Evolutionary conservation across 495 filamentous ascomycete genomes (phyloP), one percentile per base, ranked within the genome.

Genomic region (Trichoderma erinaceum): DNA sequence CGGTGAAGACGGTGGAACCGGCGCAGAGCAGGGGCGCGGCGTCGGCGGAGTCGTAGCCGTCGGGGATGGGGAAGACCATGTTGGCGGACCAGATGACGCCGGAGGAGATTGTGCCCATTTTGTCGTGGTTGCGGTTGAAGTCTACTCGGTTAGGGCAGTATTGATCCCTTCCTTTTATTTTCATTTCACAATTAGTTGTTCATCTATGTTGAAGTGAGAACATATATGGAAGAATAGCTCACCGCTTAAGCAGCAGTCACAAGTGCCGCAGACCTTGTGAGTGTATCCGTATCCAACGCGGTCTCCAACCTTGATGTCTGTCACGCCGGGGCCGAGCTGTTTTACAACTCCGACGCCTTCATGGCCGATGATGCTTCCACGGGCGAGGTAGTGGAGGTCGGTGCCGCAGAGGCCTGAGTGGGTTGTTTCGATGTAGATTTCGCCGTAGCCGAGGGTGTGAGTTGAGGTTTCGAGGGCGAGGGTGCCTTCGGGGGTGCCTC

Each of bases 11-110:
- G 2, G 86, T 88, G 0, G 81, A 82, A 41, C 86, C 86, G 35
- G 82, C 86, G 71, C 86, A 88, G 75, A 84, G 81, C 68, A 87
- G 72, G 3, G 86, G 85, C 1, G 83, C 85, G 0, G 85, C 84
- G 21, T 79, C 77, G 69, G 71, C 73, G 63, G 74, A 73, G 58
- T 66, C 70, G 64, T 84, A 65, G 41, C 67, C 71, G 32, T 81
- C 79, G 6, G 81, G 82, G 69, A 83, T 82, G 38, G 63, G 58
- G 70, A 78, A 76, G 35, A 81, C 63, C 63, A 75, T 75, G 12
- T 73, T 73, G 46, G 77, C 75, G 41, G 70, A 69, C 32, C 75
- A 70, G 67, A 78, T 44, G 46, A 61, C 61, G 70, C 69, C 72
- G 18, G 70, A 67, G 35, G 43, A 21, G 21, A 73, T 41, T n/a